Percentiles rank a stretch among this genome's conserved stretches.
Evolutionary conservation across 1,284 basidiomycete genomes (phyloP).

Genomic region (Dichomitus squalens): DNA sequence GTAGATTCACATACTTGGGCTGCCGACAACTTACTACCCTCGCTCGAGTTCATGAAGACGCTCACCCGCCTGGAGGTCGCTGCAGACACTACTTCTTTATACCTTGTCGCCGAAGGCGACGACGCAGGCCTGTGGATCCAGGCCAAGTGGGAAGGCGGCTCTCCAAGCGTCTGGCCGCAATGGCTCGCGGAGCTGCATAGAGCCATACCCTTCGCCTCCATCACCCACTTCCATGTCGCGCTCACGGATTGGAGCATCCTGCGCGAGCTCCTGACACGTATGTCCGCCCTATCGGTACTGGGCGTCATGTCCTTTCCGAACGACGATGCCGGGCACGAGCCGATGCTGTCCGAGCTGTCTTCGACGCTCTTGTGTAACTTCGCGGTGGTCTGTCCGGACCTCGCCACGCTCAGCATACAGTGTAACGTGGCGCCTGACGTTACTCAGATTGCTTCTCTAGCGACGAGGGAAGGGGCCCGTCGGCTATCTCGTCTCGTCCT

Average conservation of each 20-base stretch:
- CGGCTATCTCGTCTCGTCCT: constrained; percentile 5
- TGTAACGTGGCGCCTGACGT: background rate
- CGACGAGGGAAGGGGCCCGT: background rate
- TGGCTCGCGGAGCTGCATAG: constrained; percentile 5
- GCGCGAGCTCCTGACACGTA: constrained; percentile 1
- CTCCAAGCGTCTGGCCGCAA: constrained; percentile 5
- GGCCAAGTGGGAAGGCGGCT: constrained; percentile 7
- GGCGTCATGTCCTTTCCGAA: constrained; percentile 8
- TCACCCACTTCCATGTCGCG: constrained; percentile 5
- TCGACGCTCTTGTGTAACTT: too few species aligned
- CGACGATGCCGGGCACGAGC: background rate
- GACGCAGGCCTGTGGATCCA: constrained; percentile 10
- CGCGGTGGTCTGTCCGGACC: background rate
- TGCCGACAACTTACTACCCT: constrained; percentile 2
- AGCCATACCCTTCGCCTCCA: background rate
- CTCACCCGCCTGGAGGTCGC: constrained; percentile 8
- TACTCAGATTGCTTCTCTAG: background rate
- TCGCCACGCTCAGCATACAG: constrained; percentile 12
- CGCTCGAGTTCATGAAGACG: constrained; percentile 8
- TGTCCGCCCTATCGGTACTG: constrained; percentile 2
- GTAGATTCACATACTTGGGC: constrained; percentile 6
- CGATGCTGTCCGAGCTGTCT: constrained; percentile 1
- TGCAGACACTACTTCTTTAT: constrained; percentile 2
- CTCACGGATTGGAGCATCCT: constrained; percentile 9
- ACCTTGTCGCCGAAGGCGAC: constrained; percentile 10